Evolutionary conservation across 106 monocot genomes (phyloP).

Genomic region (Dendrobium huoshanense): DNA sequence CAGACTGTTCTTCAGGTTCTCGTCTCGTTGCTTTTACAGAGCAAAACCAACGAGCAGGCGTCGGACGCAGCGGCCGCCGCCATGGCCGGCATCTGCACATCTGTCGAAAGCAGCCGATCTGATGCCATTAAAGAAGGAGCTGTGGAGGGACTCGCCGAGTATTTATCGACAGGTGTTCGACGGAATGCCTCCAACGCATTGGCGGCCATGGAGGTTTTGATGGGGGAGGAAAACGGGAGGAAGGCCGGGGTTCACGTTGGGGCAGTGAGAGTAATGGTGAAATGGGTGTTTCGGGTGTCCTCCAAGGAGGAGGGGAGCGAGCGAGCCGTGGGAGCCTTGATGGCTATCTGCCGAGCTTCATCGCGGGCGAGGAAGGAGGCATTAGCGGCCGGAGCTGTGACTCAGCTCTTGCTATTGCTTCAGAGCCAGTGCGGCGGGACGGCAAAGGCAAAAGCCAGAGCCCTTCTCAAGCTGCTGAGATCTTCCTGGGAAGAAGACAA

Average conservation of each 20-base stretch:
- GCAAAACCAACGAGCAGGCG: neutral
- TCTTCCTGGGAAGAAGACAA: neutral
- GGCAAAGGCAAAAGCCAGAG: slow-evolving; percentile 2
- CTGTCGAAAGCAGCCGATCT: slow-evolving; percentile 22
- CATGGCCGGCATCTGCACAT: slow-evolving; percentile 38
- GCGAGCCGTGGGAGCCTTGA: slow-evolving; percentile 58
- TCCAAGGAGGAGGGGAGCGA: slow-evolving; percentile 51
- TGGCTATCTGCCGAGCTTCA: slow-evolving; percentile 34
- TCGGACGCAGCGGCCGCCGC: slow-evolving; percentile 46
- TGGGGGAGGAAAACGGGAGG: slow-evolving; percentile 32
- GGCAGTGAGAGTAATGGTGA: slow-evolving; percentile 41
- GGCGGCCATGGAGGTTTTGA: slow-evolving; percentile 48
- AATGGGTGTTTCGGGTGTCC: slow-evolving; percentile 55
- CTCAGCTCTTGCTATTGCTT: slow-evolving; percentile 8
- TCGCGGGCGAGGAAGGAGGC: slow-evolving; percentile 19
- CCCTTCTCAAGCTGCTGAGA: slow-evolving; percentile 9
- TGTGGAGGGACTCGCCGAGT: slow-evolving; percentile 32
- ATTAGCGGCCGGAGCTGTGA: slow-evolving; percentile 6
- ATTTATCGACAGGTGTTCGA: slow-evolving; percentile 14
- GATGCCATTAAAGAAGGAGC: slow-evolving; percentile 36
- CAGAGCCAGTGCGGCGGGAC: slow-evolving; percentile 10
- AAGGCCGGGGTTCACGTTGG: slow-evolving; percentile 17
- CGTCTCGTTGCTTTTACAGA: slow-evolving; percentile 27
- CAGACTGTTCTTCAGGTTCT: slow-evolving; percentile 22
- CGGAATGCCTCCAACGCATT: slow-evolving; percentile 30